Base-by-base conservation (phyloP, 2,329 filamentous ascomycete genomes). In the Sarocladiaceae sp. region DNA sequence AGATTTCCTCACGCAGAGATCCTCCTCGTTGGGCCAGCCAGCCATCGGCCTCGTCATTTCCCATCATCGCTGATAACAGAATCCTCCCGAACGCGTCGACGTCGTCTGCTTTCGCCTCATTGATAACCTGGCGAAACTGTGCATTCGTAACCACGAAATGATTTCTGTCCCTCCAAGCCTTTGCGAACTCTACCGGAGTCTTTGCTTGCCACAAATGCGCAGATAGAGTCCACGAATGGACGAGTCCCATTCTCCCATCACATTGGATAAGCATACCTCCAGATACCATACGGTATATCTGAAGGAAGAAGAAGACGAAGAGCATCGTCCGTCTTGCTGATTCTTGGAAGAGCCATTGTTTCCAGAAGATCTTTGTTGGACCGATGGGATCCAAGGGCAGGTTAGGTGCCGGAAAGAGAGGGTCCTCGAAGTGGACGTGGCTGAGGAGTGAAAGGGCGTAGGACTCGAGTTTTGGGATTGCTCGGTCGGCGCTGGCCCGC, bases 311-410 rank as follows among this genome's bases (percentile, higher is more conserved):
- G 55, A 75, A 75, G 0, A 71, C 61, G 12, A 77, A 65, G 1
- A 82, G 62, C 0, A 77, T 65, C 0, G 79, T 82, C 15, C 79
- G 73, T 2, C 78, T 71, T 1, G 73, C 66, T 0, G 78, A 80
- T 59, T 83, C 79, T 11, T 78, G 70, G 18, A 80, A 66, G 2
- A 79, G 63, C 75, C 76, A 83, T 1, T 68, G 65, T 7, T 64
- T 60, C 79, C 79, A 83, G 40, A 76, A 76, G 0, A 66, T 56
- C 17, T 66, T 68, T 1, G 71, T 70, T 0, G 70, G 65, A 10
- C 68, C 69, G 3, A 78, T 58, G 0, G 72, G 65, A 53, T 64
- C 64, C 15, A 66, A 48, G 8, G 62, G 62, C 4, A 73, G 54
- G 0, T 64, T 51, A 12, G 29, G 28, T 23, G 50, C 31, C 22